Conservation (phyloP, 1,139 yeast genomes). For the Scheffersomyces illinoinensis region DNA sequence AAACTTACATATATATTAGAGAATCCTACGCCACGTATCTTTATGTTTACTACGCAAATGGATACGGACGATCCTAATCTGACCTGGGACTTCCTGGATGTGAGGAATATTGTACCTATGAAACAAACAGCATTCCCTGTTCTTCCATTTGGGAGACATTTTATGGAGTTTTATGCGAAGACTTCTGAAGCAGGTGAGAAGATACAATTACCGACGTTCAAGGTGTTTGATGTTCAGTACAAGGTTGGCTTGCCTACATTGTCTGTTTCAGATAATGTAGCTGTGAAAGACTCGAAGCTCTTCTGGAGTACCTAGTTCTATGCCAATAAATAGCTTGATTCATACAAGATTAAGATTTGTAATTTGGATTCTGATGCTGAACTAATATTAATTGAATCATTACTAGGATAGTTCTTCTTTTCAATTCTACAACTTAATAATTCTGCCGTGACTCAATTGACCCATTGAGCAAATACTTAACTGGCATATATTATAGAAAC, state of each 20-base stretch:
- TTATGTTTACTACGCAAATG: conserved; percentile 58
- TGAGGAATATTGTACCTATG: conserved; percentile 27
- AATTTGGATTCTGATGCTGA: neutral
- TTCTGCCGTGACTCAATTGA: neutral
- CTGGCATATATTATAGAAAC: neutral
- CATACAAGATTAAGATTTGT: neutral
- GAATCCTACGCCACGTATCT: conserved; percentile 70
- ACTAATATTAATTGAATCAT: too few relatives aligned
- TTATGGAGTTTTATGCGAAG: conserved; percentile 38
- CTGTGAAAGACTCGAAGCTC: conserved; percentile 6
- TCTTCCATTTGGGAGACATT: conserved; percentile 60
- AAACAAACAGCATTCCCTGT: conserved; percentile 47
- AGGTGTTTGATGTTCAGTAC: conserved; percentile 65
- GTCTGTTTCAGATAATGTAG: conserved; percentile 38
- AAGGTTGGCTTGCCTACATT: conserved; percentile 62
- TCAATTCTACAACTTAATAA: neutral
- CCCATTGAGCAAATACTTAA: neutral
- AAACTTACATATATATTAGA: conserved; percentile 57
- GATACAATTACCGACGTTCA: conserved; percentile 55
- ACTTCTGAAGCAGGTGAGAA: conserved; percentile 14
- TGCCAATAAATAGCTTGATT: too few relatives aligned
- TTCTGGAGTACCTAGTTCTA: conserved; percentile 2
- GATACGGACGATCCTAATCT: conserved; percentile 16
- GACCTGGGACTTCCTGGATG: conserved; percentile 32
- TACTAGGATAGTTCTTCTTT: neutral